Conservation (phyloP, 202 grass and related monocot genomes). For the Zizania palustris region DNA sequence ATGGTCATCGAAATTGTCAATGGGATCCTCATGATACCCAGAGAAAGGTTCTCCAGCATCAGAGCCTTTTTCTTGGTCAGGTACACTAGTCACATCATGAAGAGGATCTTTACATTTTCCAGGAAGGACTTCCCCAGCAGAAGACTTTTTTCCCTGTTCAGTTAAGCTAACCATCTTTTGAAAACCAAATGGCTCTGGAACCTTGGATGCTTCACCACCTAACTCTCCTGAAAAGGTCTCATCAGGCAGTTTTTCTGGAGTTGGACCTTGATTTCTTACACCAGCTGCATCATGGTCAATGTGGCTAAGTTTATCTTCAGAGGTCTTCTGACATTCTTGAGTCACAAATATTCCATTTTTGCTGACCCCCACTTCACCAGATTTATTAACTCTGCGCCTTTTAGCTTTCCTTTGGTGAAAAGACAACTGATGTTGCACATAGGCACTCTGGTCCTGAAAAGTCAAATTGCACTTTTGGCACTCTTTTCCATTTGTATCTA, state of each 20-base stretch:
- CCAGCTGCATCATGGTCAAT: conserved; percentile 46
- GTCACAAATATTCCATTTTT: conserved; percentile 69
- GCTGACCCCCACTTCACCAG: conserved; percentile 30
- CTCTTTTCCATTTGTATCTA: conserved; percentile 37
- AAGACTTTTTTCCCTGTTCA: conserved; percentile 38
- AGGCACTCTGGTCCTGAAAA: conserved; percentile 63
- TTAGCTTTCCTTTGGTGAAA: conserved; percentile 85
- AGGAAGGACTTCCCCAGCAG: conserved; percentile 28
- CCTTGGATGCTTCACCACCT: conserved; percentile 32
- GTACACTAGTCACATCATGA: conserved; percentile 9
- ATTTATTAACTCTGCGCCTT: conserved; percentile 62
- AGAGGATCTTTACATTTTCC: conserved; percentile 19
- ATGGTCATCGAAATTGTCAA: conserved; percentile 27
- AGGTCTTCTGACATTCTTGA: conserved; percentile 62
- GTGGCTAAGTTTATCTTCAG: conserved; percentile 53
- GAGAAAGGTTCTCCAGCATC: conserved; percentile 10
- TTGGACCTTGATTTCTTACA: conserved; percentile 56
- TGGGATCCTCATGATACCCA: conserved; percentile 11
- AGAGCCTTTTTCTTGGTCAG: conserved; percentile 37
- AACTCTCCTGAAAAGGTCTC: conserved; percentile 32
- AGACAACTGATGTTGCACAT: conserved; percentile 81
- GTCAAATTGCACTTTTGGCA: conserved; percentile 72
- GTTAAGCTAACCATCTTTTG: conserved; percentile 31
- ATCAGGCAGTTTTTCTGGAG: conserved; percentile 20
- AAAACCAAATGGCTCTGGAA: conserved; percentile 34